A percentile compares a stretch with the other conserved stretches of the same genome.
These are phyloP conservation scores for Corrigiola litoralis DNA, from an alignment of 179 eudicot genomes.

Conservation along the genomic window DNA sequence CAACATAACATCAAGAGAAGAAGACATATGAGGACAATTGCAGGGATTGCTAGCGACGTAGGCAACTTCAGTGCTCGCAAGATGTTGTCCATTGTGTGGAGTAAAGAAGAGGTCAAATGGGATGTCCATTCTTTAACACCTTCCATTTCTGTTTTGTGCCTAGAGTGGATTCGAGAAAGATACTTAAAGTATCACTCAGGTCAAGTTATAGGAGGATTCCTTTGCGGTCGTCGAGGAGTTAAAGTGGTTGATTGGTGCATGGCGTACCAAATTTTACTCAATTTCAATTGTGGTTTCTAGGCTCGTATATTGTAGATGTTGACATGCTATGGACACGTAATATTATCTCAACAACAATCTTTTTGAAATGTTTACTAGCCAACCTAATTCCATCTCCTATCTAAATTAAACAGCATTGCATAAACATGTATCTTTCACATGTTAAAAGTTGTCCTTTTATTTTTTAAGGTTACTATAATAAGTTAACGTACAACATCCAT, in stretches of 20 bases:
- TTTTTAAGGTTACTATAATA: too few species aligned
- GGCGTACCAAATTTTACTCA: too few species aligned
- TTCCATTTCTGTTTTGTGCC: conserved; percentile 2
- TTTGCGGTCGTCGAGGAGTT: neutral
- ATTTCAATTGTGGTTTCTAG: too few species aligned
- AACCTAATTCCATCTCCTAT: too few species aligned
- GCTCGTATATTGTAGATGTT: too few species aligned
- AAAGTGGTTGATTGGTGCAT: neutral
- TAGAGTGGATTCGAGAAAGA: neutral
- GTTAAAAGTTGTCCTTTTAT: too few species aligned
- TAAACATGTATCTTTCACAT: too few species aligned
- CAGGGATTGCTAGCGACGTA: conserved; percentile 1
- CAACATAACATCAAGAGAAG: conserved; percentile 1
- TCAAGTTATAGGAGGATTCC: neutral
- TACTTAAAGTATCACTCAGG: neutral
- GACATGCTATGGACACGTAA: too few species aligned
- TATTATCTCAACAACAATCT: too few species aligned
- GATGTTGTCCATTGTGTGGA: neutral
- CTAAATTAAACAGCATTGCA: too few species aligned
- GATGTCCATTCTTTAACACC: conserved; percentile 4
- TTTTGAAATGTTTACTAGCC: too few species aligned
- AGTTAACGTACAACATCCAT: too few species aligned
- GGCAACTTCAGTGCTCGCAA: conserved; percentile 1
- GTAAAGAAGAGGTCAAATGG: neutral
- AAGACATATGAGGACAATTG: neutral